Evolutionary conservation across 2,329 filamentous ascomycete genomes (phyloP), one percentile per base, ranked within the genome.

Genomic region (Calonectria henricotiae): DNA sequence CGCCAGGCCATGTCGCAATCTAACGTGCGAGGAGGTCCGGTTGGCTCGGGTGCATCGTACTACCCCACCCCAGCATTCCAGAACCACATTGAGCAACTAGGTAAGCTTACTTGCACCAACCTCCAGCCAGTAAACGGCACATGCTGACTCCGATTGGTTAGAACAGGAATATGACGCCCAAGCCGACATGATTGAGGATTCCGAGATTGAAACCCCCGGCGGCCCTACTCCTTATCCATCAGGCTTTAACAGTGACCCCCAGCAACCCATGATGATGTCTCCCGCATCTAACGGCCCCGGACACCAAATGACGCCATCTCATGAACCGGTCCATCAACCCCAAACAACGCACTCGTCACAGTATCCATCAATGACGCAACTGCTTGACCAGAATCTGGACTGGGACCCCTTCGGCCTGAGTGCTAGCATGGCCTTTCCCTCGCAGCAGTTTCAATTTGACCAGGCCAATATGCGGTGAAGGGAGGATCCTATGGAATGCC

Each of bases 81-180:
- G 80, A 96, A 93, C 82, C 96, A 98, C 82, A 95, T 97, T 83
- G 94, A 97, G 83, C 94, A 98, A 87, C 90, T 98, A 83, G 96
- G 96, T 93, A 94, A 93, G 95, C 87, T 88, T 80, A 83, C 88
- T 87, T 86, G 78, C 8, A 25, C 49, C 49, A 25, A 30, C 30
- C 9, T 55, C 78, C 79, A 87, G 87, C 86, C 87, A 89, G 20
- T 37, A 11, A 17, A 7, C 85, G 86, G 89, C 81, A 90, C 88
- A 55, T 87, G 85, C 88, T 92, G 86, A 93, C 89, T 87, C 81
- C 84, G 83, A 90, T 84, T 86, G 79, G 88, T 87, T 86, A 98
- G 96, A 98, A 86, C 95, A 97, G 88, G 96, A 98, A 86, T 98
- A 98, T 85, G 95, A 98, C 82, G 93, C 94, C 66, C 93, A 94